phyloP scores from a whole-genome alignment of 2,329 filamentous ascomycete species.

The Fusarium hainanense region DNA sequence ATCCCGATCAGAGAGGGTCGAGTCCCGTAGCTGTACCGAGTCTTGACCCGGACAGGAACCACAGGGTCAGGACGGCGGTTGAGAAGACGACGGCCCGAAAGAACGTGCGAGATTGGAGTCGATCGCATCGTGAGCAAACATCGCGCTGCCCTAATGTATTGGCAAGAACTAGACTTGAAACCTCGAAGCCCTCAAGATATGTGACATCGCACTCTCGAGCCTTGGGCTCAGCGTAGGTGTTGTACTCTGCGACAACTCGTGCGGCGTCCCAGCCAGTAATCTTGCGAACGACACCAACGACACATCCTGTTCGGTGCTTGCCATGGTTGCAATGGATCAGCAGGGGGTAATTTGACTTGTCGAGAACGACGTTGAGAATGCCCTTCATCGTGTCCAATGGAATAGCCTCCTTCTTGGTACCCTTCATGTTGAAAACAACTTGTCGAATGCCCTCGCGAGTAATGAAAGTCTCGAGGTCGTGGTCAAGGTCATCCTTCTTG shows the following conservation, averaged over 20 bases:
- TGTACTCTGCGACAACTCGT: constrained; percentile 78
- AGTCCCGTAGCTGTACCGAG: constrained; percentile 39
- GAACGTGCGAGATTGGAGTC: constrained; percentile 52
- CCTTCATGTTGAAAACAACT: constrained; percentile 79
- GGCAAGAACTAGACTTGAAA: constrained; percentile 49
- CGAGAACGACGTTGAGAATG: constrained; percentile 77
- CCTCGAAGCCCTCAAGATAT: constrained; percentile 66
- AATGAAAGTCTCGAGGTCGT: constrained; percentile 71
- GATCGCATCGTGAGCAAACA: constrained; percentile 26
- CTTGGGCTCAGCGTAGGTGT: constrained; percentile 70
- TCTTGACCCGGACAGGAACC: constrained; percentile 54
- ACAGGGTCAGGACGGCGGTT: constrained; percentile 56
- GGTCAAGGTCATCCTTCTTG: constrained; percentile 66
- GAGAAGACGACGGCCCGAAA: constrained; percentile 58
- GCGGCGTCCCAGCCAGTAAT: constrained; percentile 73
- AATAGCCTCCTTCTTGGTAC: constrained; percentile 86
- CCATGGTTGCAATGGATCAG: constrained; percentile 95
- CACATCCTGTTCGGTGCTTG: constrained; percentile 91
- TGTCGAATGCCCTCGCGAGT: constrained; percentile 75
- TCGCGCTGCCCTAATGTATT: constrained; percentile 3
- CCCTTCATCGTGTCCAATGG: constrained; percentile 73
- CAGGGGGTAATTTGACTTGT: constrained; percentile 80
- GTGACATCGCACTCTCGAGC: constrained; percentile 68
- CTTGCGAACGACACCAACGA: constrained; percentile 83
- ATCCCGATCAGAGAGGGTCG: constrained; percentile 25